Evolutionary conservation across 306 rosid genomes (phyloP), one percentile per base, ranked within the genome.

Genomic region (Morella rubra): DNA sequence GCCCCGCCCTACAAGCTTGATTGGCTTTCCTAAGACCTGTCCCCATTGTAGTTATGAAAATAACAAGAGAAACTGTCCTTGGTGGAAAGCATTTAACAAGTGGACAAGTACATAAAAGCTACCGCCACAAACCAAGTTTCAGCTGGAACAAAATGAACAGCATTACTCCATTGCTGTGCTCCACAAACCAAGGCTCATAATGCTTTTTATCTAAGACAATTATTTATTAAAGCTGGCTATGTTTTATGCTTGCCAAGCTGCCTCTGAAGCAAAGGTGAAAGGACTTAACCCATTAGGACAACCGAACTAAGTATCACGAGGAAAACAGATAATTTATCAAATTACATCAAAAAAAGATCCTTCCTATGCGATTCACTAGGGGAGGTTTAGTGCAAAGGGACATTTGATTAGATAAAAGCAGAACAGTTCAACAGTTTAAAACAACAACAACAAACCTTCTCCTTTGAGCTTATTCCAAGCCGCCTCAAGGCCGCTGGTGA

Each of bases 401-500:
- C 37, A 32, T 32, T 32, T 32, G 37, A 32, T 32, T 32, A 32
- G 3, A 32, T 32, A 32, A 32, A 32, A 32, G 37, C 37, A 32
- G 3, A 32, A 32, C 37, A 2, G 3, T 32, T 32, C 37, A 32
- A 0, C 37, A 2, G 37, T 32, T 32, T 32, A 32, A 32, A 65
- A 7, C 40, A 15, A 20, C 2, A 66, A 66, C 70, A 9, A 22
- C 65, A 56, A 49, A 90, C 99, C 99, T 95, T 92, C 97, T 83
- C 99, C 97, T 76, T 84, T 95, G 88, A 95, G 97, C 81, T 92
- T 95, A 89, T 79, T 92, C 99, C 99, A 92, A 44, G 99, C 98
- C 45, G 97, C 54, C 80, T 95, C 99, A 58, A 95, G 95, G 44
- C 99, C 97, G 75, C 90, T 87, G 0, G 99, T 88, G 77, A 95